phyloP scores from a whole-genome alignment of 192 early-diverging fungal genomes.

The Allomyces arbusculus region DNA sequence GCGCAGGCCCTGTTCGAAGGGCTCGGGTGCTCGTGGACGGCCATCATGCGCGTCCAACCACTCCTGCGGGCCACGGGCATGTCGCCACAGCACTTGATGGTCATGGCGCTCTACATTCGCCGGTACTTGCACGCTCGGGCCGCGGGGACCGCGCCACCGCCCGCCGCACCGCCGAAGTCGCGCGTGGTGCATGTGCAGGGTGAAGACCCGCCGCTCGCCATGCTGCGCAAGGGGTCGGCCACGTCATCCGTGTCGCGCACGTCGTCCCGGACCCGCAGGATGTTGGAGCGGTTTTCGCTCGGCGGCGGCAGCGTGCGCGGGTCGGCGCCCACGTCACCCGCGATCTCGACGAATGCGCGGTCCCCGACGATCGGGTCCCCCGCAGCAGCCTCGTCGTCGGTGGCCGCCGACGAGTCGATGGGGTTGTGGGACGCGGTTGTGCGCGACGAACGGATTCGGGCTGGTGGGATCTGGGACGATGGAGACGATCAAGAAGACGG shows the following conservation, averaged over 20 bases:
- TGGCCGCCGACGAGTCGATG: neutral
- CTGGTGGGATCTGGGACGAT: neutral
- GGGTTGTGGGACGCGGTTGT: neutral
- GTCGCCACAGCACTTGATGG: neutral
- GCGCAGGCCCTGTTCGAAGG: neutral
- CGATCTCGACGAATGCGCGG: too few relatives aligned
- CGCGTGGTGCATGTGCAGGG: too few relatives aligned
- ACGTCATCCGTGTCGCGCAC: neutral
- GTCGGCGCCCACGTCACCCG: too few relatives aligned
- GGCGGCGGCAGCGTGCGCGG: neutral
- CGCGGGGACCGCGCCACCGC: neutral
- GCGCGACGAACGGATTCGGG: neutral
- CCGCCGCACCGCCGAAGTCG: neutral
- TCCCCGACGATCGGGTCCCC: too few relatives aligned
- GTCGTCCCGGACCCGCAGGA: neutral
- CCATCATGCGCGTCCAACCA: neutral
- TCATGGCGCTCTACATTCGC: neutral
- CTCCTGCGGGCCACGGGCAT: neutral
- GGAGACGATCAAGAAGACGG: neutral
- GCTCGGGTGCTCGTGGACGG: neutral
- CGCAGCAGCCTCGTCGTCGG: too few relatives aligned
- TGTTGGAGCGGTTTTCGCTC: neutral
- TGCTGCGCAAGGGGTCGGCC: neutral
- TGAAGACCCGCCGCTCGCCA: too few relatives aligned
- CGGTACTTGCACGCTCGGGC: neutral